These are phyloP conservation scores for Sugiyamaella paludigena DNA, from an alignment of 1,139 yeast genomes.

Conservation along the genomic window DNA sequence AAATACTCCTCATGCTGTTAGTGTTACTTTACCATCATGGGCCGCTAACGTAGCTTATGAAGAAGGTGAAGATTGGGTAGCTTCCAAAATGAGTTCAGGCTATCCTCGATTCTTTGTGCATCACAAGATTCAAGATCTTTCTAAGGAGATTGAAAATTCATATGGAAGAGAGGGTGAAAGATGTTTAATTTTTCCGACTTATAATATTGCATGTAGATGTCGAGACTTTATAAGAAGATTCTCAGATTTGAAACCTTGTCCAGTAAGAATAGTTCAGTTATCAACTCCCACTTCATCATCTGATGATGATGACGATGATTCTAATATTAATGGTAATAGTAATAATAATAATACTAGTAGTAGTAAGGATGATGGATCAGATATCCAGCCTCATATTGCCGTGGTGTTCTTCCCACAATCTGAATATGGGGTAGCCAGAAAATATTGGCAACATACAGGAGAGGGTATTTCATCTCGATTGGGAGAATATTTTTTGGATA, in stretches of 20 bases:
- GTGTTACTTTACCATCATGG: slow-evolving; percentile 94
- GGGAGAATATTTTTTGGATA: slow-evolving; percentile 74
- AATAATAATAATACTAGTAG: too few relatives aligned
- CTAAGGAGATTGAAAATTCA: slow-evolving; percentile 40
- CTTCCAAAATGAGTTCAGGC: slow-evolving; percentile 76
- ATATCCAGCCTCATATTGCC: slow-evolving; percentile 66
- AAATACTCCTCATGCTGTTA: slow-evolving; percentile 86
- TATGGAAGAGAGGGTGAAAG: slow-evolving; percentile 78
- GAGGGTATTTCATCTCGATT: slow-evolving; percentile 88
- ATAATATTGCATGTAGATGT: slow-evolving; percentile 77
- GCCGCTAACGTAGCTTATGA: slow-evolving; percentile 88
- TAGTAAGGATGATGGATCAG: slow-evolving; percentile 31
- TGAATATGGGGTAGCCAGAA: slow-evolving; percentile 64
- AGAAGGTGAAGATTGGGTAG: slow-evolving; percentile 83
- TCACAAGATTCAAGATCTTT: slow-evolving; percentile 55
- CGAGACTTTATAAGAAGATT: slow-evolving; percentile 63
- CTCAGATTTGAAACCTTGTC: slow-evolving; percentile 35
- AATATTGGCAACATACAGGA: slow-evolving; percentile 96
- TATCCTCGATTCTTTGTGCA: slow-evolving; percentile 85
- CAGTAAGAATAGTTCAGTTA: slow-evolving; percentile 72
- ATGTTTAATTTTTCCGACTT: slow-evolving; percentile 74
- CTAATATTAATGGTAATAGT: slow-evolving; percentile 32
- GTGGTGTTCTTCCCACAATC: slow-evolving; percentile 68
- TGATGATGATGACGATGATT: slow-evolving; percentile 46
- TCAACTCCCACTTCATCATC: slow-evolving; percentile 66